phyloP scores from a whole-genome alignment of 176 grass and related monocot species.

The Musa acuminata region DNA sequence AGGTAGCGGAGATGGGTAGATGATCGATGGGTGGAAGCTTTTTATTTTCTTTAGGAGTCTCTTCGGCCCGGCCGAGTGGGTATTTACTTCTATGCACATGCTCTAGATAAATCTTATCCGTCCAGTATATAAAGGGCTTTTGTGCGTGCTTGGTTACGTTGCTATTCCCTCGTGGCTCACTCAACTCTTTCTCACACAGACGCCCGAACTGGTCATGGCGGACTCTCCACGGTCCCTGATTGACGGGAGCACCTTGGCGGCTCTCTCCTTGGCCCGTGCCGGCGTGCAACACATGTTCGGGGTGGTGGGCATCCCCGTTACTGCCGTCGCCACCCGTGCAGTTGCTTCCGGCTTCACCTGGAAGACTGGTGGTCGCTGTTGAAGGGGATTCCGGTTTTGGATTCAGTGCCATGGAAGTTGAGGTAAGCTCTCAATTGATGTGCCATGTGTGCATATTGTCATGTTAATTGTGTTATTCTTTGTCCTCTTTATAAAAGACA shows the following conservation, averaged over 20 bases:
- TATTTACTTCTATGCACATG: too few relatives aligned
- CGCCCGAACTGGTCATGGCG: neutral
- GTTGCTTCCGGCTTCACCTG: conserved; percentile 49
- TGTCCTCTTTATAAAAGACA: neutral
- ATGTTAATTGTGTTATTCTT: neutral
- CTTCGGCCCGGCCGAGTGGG: too few relatives aligned
- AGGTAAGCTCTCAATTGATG: conserved; percentile 37
- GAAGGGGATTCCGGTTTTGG: conserved; percentile 95
- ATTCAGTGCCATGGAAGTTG: conserved; percentile 96
- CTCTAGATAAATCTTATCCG: too few relatives aligned
- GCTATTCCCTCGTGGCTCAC: too few relatives aligned
- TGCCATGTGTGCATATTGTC: neutral
- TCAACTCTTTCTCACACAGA: neutral
- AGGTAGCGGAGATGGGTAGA: too few relatives aligned
- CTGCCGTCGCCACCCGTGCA: conserved; percentile 46
- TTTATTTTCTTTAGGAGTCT: too few relatives aligned
- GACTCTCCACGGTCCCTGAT: conserved; percentile 15
- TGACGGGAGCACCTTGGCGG: conserved; percentile 59
- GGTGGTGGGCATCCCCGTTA: conserved; percentile 89
- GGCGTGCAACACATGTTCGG: conserved; percentile 79
- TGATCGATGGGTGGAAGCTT: too few relatives aligned
- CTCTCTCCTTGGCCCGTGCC: conserved; percentile 40
- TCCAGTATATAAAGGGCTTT: too few relatives aligned
- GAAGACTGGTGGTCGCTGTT: conserved; percentile 70
- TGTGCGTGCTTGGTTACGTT: too few relatives aligned